Conservation (phyloP, 1,284 basidiomycete genomes). For the Apiotrichum veenhuisii region DNA sequence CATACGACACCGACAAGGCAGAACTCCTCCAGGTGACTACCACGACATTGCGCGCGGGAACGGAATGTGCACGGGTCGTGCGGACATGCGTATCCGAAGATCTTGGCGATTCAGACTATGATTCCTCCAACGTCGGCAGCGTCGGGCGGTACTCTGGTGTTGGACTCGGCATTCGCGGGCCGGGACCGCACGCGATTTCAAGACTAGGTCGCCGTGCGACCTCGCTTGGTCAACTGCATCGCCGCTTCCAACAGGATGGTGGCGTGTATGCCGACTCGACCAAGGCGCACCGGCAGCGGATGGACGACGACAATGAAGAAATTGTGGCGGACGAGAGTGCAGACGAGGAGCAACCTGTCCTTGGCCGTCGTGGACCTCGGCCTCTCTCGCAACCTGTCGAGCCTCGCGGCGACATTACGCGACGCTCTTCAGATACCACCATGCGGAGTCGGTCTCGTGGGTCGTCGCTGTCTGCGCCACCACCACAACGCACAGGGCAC, state of each 20-base stretch:
- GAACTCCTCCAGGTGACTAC: conserved; percentile 76
- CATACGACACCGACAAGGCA: conserved; percentile 75
- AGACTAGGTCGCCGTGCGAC: conserved; percentile 52
- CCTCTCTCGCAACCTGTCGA: conserved; percentile 8
- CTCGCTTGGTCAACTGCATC: conserved; percentile 45
- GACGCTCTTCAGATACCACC: conserved; percentile 14
- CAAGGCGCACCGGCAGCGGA: not conserved
- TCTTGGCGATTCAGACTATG: conserved; percentile 25
- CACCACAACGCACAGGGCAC: conserved; percentile 16
- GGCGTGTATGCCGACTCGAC: conserved; percentile 7
- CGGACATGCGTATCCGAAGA: conserved; percentile 61
- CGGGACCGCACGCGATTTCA: conserved; percentile 4
- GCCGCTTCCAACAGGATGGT: conserved; percentile 35
- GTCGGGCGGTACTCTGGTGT: conserved; percentile 13
- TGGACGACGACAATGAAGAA: conserved; percentile 36
- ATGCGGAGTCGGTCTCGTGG: not conserved
- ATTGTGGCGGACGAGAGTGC: conserved; percentile 29
- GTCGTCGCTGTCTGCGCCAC: conserved; percentile 12
- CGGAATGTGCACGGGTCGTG: conserved; percentile 81
- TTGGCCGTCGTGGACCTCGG: conserved; percentile 6
- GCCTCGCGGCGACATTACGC: conserved; percentile 5
- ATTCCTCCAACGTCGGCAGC: conserved; percentile 3
- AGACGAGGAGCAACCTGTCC: conserved; percentile 26
- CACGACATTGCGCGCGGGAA: conserved; percentile 75
- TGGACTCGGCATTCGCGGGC: conserved; percentile 17